A percentile compares a stretch with the other conserved stretches of the same genome.
Evolutionary conservation across 208 protist species (phyloP).

Genomic region (Polymyxa betae): DNA sequence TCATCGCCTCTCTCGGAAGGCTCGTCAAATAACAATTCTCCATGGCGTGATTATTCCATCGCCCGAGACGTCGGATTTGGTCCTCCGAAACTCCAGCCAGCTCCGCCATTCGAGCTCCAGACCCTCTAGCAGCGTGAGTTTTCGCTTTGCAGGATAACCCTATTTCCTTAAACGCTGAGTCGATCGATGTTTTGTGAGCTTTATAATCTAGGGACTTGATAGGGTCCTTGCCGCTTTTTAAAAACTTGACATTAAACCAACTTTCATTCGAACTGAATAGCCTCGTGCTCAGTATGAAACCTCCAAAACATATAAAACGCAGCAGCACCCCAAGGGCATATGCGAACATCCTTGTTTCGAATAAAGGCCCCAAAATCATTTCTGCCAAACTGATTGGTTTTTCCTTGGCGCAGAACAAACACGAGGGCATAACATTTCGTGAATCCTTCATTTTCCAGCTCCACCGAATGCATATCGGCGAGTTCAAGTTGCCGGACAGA

Average conservation of each 20-base stretch:
- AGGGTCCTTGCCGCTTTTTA: not conserved
- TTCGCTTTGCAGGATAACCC: not conserved
- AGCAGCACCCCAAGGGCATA: not conserved
- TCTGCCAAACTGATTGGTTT: not conserved
- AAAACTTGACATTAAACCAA: not conserved
- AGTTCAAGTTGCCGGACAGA: not conserved
- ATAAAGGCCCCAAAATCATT: not conserved
- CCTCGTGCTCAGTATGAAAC: not conserved
- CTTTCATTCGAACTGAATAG: not conserved
- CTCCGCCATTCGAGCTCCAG: not conserved
- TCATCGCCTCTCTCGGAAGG: not conserved
- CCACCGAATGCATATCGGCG: not conserved
- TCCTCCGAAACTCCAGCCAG: not conserved
- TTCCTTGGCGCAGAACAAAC: not conserved
- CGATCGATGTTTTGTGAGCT: not conserved
- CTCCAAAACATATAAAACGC: not conserved
- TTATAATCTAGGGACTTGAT: too few species aligned
- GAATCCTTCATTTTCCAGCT: not conserved
- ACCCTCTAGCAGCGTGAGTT: not conserved
- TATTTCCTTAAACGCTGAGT: not conserved
- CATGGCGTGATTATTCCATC: not conserved
- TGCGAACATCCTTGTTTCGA: not conserved
- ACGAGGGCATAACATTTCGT: not conserved
- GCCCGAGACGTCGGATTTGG: not conserved
- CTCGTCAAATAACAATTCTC: not conserved